Percentiles rank a stretch among this genome's conserved stretches.
These are phyloP conservation scores for Capsicum chinense DNA, from an alignment of 257 asterid species.

Conservation along the genomic window DNA sequence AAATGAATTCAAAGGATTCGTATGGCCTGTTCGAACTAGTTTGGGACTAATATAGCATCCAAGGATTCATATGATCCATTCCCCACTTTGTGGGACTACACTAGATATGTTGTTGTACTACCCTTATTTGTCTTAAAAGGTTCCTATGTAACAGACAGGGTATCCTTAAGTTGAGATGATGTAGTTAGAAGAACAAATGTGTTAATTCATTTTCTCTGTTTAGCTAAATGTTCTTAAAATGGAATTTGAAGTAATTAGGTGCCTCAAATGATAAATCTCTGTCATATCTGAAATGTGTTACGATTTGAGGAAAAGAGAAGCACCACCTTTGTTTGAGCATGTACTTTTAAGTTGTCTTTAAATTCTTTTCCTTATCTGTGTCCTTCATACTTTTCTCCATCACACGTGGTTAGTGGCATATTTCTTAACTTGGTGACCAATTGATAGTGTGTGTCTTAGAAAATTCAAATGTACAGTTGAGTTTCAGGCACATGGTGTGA, in stretches of 20 bases:
- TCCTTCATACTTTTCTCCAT: background rate
- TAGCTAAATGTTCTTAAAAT: background rate
- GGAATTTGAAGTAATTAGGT: constrained; percentile 17
- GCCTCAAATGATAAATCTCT: background rate
- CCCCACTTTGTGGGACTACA: too few species aligned
- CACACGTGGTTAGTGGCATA: constrained; percentile 1
- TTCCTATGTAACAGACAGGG: background rate
- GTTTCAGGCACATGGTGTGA: background rate
- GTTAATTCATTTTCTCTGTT: background rate
- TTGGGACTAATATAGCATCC: too few species aligned
- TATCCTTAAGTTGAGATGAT: background rate
- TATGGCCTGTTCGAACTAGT: too few species aligned
- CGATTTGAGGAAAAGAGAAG: background rate
- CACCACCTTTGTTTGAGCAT: background rate
- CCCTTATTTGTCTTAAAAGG: background rate
- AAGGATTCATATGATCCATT: too few species aligned
- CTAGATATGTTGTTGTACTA: too few species aligned
- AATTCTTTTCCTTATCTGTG: background rate
- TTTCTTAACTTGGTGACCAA: background rate
- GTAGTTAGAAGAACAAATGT: background rate
- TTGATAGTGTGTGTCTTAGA: background rate
- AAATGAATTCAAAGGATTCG: too few species aligned
- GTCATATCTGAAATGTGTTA: background rate
- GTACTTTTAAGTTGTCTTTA: constrained; percentile 4
- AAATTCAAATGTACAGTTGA: background rate